A percentile compares a stretch with the other conserved stretches of the same genome.
phyloP scores from a whole-genome alignment of 164 flowering plant genomes.

The Magnolia officinalis region DNA sequence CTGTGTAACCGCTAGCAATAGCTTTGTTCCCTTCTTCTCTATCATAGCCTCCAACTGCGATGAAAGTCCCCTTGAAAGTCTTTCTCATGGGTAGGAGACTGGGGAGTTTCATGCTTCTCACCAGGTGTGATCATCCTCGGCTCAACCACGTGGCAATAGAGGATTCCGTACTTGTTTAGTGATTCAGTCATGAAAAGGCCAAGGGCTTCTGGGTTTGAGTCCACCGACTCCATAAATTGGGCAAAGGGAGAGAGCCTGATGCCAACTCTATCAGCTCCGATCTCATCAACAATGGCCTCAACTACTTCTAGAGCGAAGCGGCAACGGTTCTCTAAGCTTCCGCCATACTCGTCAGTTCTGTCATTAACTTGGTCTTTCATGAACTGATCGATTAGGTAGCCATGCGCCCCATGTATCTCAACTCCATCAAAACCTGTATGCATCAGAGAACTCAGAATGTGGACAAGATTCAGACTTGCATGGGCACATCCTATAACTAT shows the following conservation, averaged over 20 bases:
- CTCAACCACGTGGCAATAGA: constrained; percentile 51
- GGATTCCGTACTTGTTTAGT: constrained; percentile 38
- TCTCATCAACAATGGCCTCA: constrained; percentile 4
- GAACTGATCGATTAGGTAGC: constrained; percentile 38
- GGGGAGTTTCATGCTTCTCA: constrained; percentile 18
- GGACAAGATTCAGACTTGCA: neutral
- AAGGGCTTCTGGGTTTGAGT: constrained; percentile 49
- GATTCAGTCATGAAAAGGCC: constrained; percentile 48
- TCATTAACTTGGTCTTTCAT: constrained; percentile 34
- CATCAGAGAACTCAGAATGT: neutral
- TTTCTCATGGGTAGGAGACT: constrained; percentile 45
- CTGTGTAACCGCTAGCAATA: constrained; percentile 26
- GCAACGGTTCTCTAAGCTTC: constrained; percentile 12
- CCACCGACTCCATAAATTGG: constrained; percentile 32
- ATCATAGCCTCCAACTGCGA: constrained; percentile 44
- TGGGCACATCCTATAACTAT: neutral
- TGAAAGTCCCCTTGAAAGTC: constrained; percentile 43
- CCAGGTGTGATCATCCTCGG: constrained; percentile 39
- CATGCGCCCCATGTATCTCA: constrained; percentile 47
- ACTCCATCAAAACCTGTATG: constrained; percentile 53
- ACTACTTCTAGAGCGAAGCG: constrained; percentile 11
- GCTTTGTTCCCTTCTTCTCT: constrained; percentile 42
- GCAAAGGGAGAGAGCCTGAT: constrained; percentile 10
- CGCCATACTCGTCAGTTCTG: constrained; percentile 5
- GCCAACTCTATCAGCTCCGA: constrained; percentile 14